Percentiles rank a stretch among this genome's conserved stretches.
Evolutionary conservation across 495 filamentous ascomycete genomes (phyloP).

Genomic region (Annulohypoxylon stygium): DNA sequence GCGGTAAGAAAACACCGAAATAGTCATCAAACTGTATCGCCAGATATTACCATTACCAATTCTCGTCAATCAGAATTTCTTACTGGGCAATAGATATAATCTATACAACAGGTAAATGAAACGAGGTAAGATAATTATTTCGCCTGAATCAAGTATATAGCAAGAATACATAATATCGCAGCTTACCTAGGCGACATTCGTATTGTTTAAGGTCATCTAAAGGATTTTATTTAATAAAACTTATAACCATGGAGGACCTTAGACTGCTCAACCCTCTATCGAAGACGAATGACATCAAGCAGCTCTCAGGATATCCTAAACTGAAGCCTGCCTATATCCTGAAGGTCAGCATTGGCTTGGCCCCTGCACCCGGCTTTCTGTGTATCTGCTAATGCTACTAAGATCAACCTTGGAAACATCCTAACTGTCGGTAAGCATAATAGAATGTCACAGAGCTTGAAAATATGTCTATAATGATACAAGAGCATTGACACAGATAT

Average conservation of each 20-base stretch:
- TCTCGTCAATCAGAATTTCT: not conserved
- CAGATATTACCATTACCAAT: not conserved
- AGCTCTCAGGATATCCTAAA: not conserved
- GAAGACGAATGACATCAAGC: not conserved
- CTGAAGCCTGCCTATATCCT: not conserved
- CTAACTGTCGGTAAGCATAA: not conserved
- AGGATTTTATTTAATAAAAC: not conserved
- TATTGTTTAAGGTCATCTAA: not conserved
- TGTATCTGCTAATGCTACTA: not conserved
- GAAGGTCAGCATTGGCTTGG: not conserved
- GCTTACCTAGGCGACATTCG: not conserved
- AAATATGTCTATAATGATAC: not conserved
- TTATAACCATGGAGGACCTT: not conserved
- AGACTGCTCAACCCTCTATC: not conserved
- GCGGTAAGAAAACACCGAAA: not conserved
- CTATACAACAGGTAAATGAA: not conserved
- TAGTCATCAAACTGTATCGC: not conserved
- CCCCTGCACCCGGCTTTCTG: not conserved
- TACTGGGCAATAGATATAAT: not conserved
- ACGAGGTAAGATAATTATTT: not conserved
- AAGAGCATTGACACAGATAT: not conserved
- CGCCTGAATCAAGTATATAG: not conserved
- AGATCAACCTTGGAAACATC: not conserved
- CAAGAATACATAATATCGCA: not conserved
- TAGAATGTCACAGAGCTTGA: not conserved